Conservation (phyloP, 306 rosid genomes). For the Malus sylvestris region DNA sequence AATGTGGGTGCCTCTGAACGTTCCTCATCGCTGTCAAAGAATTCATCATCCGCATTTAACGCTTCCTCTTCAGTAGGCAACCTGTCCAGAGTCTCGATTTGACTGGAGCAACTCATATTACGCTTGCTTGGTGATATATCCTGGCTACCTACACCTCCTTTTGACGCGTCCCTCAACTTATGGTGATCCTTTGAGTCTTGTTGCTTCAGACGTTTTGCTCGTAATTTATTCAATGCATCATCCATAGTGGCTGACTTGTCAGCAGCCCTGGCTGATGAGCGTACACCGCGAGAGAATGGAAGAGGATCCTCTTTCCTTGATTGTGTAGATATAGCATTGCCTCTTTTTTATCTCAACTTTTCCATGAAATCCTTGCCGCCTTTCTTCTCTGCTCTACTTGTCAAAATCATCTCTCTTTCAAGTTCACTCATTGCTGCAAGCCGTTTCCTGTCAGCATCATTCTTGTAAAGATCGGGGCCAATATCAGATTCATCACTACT, state of each 20-base stretch:
- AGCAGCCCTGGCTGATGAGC: conserved; percentile 48
- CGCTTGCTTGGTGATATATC: conserved; percentile 6
- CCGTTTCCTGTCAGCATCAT: conserved; percentile 44
- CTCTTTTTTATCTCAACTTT: conserved; percentile 34
- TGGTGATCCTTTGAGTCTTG: conserved; percentile 21
- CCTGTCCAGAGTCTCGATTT: conserved; percentile 28
- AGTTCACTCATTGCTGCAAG: conserved; percentile 58
- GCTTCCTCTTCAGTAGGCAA: conserved; percentile 44
- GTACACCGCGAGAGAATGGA: conserved; percentile 31
- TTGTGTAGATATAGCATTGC: conserved; percentile 15
- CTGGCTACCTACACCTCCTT: conserved; percentile 18
- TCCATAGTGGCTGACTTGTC: conserved; percentile 44
- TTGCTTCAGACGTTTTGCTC: conserved; percentile 48
- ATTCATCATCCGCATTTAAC: conserved; percentile 27
- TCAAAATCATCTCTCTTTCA: conserved; percentile 58
- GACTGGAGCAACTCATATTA: conserved; percentile 38
- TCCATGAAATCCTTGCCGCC: conserved; percentile 41
- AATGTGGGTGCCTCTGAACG: conserved; percentile 36
- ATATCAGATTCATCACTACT: conserved; percentile 49
- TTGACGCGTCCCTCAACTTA: conserved; percentile 5
- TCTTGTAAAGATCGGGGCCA: conserved; percentile 58
- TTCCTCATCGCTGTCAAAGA: conserved; percentile 40
- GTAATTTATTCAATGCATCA: conserved; percentile 39
- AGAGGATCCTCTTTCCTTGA: conserved; percentile 19
- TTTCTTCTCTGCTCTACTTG: conserved; percentile 48